Evolutionary conservation across 2,329 filamentous ascomycete genomes (phyloP).

Genomic region (Westerdykella ornata): DNA sequence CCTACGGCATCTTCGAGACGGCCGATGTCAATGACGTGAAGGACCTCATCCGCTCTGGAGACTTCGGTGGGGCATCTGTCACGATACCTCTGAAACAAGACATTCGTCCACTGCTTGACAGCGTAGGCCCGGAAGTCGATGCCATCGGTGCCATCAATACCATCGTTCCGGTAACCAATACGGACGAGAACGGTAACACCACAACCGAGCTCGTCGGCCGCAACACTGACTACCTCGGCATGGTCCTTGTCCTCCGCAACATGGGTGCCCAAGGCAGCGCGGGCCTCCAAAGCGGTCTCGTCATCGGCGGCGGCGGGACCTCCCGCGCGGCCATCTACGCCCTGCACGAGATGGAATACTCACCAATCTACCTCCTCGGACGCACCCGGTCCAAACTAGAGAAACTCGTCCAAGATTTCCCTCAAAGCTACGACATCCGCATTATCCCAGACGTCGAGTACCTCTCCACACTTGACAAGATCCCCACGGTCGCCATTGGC

Average conservation of each 20-base stretch:
- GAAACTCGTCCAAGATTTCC: conserved; percentile 65
- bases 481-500: conserved; percentile 70
- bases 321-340: conserved; percentile 87
- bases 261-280: conserved; percentile 46
- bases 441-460: conserved; percentile 46
- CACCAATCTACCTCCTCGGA: conserved; percentile 80
- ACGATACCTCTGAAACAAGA: conserved; percentile 94
- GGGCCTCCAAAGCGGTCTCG: conserved; percentile 56
- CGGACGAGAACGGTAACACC: conserved; percentile 38
- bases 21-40: conserved; percentile 53
- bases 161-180: conserved; percentile 56
- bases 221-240: conserved; percentile 95
- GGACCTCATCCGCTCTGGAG: conserved; percentile 58
- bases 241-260: conserved; percentile 69
- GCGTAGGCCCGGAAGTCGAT: conserved; percentile 69
- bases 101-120: conserved; percentile 73
- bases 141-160: conserved; percentile 93
- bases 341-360: conserved; percentile 73
- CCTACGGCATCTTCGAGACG: conserved; percentile 73
- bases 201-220: conserved; percentile 62
- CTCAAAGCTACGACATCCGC: conserved; percentile 61
- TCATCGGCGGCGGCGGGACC: conserved; percentile 88
- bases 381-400: conserved; percentile 64
- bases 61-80: conserved; percentile 89
- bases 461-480: conserved; percentile 41